Percentiles rank a stretch among this genome's conserved stretches.
Evolutionary conservation across 768 basidiomycete genomes (phyloP).

Genomic region (Podaxis sp.): DNA sequence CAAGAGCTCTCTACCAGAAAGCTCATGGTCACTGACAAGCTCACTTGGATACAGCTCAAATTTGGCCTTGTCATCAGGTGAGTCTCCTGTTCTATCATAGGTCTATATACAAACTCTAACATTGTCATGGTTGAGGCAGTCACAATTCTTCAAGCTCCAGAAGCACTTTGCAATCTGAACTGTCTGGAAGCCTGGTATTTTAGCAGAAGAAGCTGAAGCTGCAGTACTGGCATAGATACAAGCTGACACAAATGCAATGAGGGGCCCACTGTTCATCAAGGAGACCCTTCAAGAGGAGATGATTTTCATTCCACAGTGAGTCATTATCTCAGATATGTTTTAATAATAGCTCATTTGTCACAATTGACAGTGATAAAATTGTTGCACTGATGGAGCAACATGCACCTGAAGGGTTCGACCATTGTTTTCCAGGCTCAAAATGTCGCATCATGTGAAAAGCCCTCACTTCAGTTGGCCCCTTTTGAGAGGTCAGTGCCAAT

Average conservation of each 20-base stretch:
- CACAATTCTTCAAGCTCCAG: neutral
- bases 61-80: neutral
- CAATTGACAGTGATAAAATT: constrained; percentile 20
- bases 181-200: neutral
- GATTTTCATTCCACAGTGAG: constrained; percentile 1
- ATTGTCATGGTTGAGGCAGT: neutral
- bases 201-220: neutral
- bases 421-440: constrained; percentile 22
- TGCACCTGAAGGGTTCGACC: constrained; percentile 24
- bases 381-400: constrained; percentile 16
- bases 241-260: neutral
- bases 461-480: constrained; percentile 22
- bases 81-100: neutral
- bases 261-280: neutral
- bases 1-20: neutral
- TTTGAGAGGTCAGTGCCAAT: constrained; percentile 26
- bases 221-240: neutral
- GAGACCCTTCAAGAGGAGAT: neutral
- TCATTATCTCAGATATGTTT: neutral
- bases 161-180: neutral
- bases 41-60: neutral
- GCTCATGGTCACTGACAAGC: neutral
- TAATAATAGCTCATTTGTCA: too few species aligned
- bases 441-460: constrained; percentile 16
- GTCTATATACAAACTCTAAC: neutral